Evolutionary conservation across 768 basidiomycete genomes (phyloP).

Genomic region (Boletus pseudopeckii): DNA sequence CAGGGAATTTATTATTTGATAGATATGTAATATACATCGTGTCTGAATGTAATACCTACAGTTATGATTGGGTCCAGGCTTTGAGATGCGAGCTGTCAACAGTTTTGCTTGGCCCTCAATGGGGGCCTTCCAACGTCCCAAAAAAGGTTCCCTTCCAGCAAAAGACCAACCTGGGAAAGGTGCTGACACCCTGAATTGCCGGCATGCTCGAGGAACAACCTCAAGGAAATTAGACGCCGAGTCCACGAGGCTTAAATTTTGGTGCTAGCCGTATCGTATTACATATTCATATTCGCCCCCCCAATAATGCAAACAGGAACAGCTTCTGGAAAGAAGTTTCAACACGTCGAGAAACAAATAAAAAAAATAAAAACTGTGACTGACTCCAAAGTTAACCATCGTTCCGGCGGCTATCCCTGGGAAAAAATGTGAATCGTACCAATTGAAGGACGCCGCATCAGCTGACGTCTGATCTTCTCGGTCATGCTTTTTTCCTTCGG

Average conservation of each 20-base stretch:
- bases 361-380: neutral
- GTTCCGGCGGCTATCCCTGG: constrained; percentile 5
- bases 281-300: neutral
- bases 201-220: constrained; percentile 1
- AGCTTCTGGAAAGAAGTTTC: neutral
- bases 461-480: neutral
- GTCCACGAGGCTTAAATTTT: neutral
- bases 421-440: constrained; percentile 9
- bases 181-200: neutral
- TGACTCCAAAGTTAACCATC: neutral
- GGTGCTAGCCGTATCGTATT: constrained; percentile 4
- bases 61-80: neutral
- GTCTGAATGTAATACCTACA: constrained; percentile 9
- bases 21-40: constrained; percentile 30
- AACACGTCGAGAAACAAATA: neutral
- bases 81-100: neutral
- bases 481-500: constrained; percentile 1
- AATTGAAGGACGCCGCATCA: neutral
- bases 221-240: neutral
- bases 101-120: neutral
- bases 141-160: too few relatives aligned
- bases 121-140: neutral
- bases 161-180: neutral
- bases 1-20: constrained; percentile 22
- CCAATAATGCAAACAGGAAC: neutral